Evolutionary conservation across 1,284 basidiomycete genomes (phyloP), one percentile per base, ranked within the genome.

Genomic region (Gastroboletus turbinatus): DNA sequence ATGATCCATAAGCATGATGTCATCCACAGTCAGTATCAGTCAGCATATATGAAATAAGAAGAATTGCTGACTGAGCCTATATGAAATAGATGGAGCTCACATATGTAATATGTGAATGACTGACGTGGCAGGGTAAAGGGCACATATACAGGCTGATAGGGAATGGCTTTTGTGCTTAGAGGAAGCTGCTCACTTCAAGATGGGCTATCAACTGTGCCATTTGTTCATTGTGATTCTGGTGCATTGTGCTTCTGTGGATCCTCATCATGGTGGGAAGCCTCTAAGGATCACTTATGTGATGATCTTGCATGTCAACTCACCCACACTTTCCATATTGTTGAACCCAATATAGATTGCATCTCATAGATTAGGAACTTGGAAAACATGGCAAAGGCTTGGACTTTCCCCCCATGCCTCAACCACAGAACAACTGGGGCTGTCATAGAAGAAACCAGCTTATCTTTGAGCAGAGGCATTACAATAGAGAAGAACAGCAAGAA

Each of bases 391-490:
- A 59, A 2, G 46, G 46, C 2, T 60, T 78, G 4, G 58, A 73
- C 8, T 76, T 59, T 23, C 63, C 67, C 4, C 13, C 53, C 0
- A 73, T 79, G 68, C 77, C 75, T 19, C 14, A 33, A 4, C 56
- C 65, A 35, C 46, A 56, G 23, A 17, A 32, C 0, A 36, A 75
- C 11, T 78, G n/a, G 77, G 76, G 45, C 0, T 13, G 13, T 1
- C 25, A 60, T 0, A 19, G 45, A 0, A 64, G 45, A 7, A 80
- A 79, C 51, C 63, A 49, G 0, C 63, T 78, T 0, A 75, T 82
- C 49, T 60, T 57, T 13, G 74, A 80, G 32, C 76, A 82, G 40
- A 58, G 64, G 5, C 4, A 13, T 13, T 30, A 30, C 11, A 30
- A 30, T 1, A 13, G 11, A 5, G 11, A 30, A 32, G 30, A 61